Percentiles rank a stretch among this genome's conserved stretches.
Conservation (phyloP, 495 filamentous ascomycete species). For the Hypoxylon fragiforme region DNA sequence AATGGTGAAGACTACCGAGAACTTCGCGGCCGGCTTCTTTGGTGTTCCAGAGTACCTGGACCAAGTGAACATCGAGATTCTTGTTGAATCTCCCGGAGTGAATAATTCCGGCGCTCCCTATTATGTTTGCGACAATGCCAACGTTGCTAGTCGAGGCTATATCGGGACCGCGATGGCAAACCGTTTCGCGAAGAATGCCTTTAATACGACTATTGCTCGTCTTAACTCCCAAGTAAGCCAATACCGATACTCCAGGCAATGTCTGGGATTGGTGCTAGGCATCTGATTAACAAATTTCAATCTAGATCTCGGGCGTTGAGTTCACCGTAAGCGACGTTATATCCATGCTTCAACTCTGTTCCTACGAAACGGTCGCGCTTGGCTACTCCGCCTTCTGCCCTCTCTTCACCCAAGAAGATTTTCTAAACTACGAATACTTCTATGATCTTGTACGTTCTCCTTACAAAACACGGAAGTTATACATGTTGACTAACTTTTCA, state of each 20-base stretch:
- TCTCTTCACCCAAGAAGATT: conserved; percentile 42
- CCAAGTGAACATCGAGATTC: conserved; percentile 43
- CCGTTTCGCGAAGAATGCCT: conserved; percentile 25
- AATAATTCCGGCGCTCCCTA: conserved; percentile 40
- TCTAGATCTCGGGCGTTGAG: conserved; percentile 33
- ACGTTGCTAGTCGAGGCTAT: conserved; percentile 29
- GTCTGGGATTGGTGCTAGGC: too few relatives aligned
- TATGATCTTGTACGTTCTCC: conserved; percentile 33
- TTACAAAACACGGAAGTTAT: background rate
- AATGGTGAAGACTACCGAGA: conserved; percentile 45
- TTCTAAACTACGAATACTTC: conserved; percentile 40
- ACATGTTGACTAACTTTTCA: conserved; percentile 10
- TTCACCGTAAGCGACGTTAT: conserved; percentile 29
- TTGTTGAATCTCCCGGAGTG: conserved; percentile 37
- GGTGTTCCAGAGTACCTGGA: conserved; percentile 43
- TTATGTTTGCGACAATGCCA: conserved; percentile 40
- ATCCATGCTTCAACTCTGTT: conserved; percentile 38
- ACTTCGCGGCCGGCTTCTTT: conserved; percentile 47
- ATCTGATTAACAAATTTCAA: background rate
- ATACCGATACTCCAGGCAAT: background rate
- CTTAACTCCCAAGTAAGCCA: conserved; percentile 33
- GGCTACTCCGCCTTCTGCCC: conserved; percentile 37
- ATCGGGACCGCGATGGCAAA: conserved; percentile 39
- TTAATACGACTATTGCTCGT: conserved; percentile 33
- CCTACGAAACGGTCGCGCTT: conserved; percentile 35